These are phyloP conservation scores for Pyrrhoderma lamaoense DNA, from an alignment of 1,284 basidiomycete genomes.

Conservation along the genomic window DNA sequence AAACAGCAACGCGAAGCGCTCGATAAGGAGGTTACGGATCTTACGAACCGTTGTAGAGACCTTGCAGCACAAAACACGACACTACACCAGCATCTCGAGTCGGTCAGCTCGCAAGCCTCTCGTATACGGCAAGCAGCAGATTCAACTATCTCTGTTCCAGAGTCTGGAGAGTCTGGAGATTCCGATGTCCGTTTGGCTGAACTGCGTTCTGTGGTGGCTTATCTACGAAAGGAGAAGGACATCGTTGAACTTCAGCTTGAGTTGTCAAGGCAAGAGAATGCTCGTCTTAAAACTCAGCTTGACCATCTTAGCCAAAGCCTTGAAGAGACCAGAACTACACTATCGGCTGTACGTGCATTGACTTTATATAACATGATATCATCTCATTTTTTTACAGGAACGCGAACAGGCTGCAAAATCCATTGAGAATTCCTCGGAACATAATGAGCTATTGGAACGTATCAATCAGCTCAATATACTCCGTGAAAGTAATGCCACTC, in stretches of 20 bases:
- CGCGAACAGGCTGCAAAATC: slow-evolving; percentile 67
- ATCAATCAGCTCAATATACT: slow-evolving; percentile 85
- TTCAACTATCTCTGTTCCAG: slow-evolving; percentile 30
- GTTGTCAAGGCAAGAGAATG: slow-evolving; percentile 77
- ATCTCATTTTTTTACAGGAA: slow-evolving; percentile 43
- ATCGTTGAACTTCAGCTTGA: slow-evolving; percentile 85
- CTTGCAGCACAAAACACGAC: slow-evolving; percentile 71
- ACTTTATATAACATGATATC: slow-evolving; percentile 9
- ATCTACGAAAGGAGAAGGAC: slow-evolving; percentile 84
- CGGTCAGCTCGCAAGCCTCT: slow-evolving; percentile 75
- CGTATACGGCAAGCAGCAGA: slow-evolving; percentile 66
- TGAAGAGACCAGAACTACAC: slow-evolving; percentile 58
- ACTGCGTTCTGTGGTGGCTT: slow-evolving; percentile 74
- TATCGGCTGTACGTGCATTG: slow-evolving; percentile 47
- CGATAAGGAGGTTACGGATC: slow-evolving; percentile 69
- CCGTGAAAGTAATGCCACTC: slow-evolving; percentile 82
- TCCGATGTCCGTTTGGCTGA: slow-evolving; percentile 58
- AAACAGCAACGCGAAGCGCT: slow-evolving; percentile 67
- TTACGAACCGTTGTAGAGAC: slow-evolving; percentile 66
- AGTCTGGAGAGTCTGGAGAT: slow-evolving; percentile 41
- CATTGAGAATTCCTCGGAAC: slow-evolving; percentile 70
- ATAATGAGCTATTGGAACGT: slow-evolving; percentile 78
- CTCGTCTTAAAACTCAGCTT: slow-evolving; percentile 68
- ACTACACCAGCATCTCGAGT: slow-evolving; percentile 80
- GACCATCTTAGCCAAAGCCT: slow-evolving; percentile 66